Base-by-base conservation (phyloP, 2,329 filamentous ascomycete species). In the Colletotrichum sp. region DNA sequence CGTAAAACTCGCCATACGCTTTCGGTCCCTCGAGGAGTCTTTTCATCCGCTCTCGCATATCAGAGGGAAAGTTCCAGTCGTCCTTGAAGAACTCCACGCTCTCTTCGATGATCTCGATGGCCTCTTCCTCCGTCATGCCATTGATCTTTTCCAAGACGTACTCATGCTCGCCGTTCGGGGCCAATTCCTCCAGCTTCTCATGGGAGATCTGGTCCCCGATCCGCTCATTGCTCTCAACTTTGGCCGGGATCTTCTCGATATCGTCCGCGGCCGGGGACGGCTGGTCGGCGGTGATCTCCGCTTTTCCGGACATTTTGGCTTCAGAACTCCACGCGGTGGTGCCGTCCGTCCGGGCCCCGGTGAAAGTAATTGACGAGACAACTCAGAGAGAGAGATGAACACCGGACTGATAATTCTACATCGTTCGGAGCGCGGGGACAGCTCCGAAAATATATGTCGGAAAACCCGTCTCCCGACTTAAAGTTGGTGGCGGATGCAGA, bases 1-100 rank as follows among this genome's bases (percentile, higher is more conserved):
- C 85, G 68, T 86, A 87, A 36, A 82, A 82, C 9, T 85, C 82
- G 8, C 85, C 86, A 74, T 87, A 87, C 1, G 78, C 65, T 74
- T 87, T 86, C 2, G 80, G 82, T 0, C 85, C 86, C 13, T 81
- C 76, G 3, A 87, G 77, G 2, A 87, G 80, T n/a, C 78, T 79
- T 69, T 79, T 77, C 84, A 88, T 86, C 22, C 84, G 84, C n/a
- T 82, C 82, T 28, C 85, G 80, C 85, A 87, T 87, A 6, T 85
- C 84, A 3, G 82, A 78, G 0, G 86, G 86, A 52, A 87, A 87
- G 78, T 87, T 87, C 84, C 85, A 87, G 78, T 87, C 86, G 69
- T 87, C 86, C 27, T 80, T 79, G 75, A 86, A 85, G 77, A 87
- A 87, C 22, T 81, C 79, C 66, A 85, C 77, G 0, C 83, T 80